Conservation (phyloP, 1,284 basidiomycete genomes). For the Vanrija humicola region DNA sequence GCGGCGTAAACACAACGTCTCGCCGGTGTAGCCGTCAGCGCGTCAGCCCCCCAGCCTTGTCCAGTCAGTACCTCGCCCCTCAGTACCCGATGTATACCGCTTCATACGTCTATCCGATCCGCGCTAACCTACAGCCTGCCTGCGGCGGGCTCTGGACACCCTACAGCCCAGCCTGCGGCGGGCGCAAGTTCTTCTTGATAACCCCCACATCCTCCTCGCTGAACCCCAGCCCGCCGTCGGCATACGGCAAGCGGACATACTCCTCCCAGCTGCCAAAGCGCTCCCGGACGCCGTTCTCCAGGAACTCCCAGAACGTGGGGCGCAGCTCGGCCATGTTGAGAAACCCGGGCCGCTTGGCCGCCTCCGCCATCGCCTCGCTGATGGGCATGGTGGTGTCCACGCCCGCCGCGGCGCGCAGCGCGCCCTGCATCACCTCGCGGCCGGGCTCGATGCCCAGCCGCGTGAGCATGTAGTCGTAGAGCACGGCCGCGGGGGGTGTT, state of each 20-base stretch:
- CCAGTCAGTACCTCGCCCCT: too few relatives aligned
- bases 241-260: background rate
- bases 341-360: conserved; percentile 3
- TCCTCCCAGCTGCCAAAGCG: conserved; percentile 13
- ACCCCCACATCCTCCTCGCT: conserved; percentile 1
- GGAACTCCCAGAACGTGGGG: conserved; percentile 1
- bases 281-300: conserved; percentile 1
- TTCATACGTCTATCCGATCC: too few relatives aligned
- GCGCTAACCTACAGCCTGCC: too few relatives aligned
- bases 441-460: conserved; percentile 17
- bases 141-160: too few relatives aligned
- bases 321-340: conserved; percentile 7
- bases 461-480: conserved; percentile 16
- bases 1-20: too few relatives aligned
- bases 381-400: background rate
- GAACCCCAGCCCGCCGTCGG: conserved; percentile 5
- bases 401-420: background rate
- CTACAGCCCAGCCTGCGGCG: background rate
- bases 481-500: background rate
- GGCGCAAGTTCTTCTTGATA: conserved; percentile 9
- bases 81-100: too few relatives aligned
- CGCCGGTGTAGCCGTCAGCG: too few relatives aligned
- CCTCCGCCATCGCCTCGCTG: background rate
- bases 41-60: too few relatives aligned
- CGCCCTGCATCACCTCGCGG: conserved; percentile 6